Conservation (phyloP, 2,329 filamentous ascomycete species). For the Tolypocladium capitatum region DNA sequence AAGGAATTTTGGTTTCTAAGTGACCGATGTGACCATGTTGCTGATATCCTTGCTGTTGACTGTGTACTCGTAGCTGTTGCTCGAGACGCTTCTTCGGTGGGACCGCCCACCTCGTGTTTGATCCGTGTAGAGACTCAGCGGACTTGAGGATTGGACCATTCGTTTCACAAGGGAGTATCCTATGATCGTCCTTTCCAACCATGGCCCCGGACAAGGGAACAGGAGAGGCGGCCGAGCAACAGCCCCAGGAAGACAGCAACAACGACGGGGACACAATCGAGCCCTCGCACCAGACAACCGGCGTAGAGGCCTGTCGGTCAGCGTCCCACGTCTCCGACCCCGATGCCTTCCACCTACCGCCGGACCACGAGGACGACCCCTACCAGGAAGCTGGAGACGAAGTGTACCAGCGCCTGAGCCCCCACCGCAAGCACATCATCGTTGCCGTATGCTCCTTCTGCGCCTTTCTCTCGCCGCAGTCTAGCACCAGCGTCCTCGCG, state of each 20-base stretch:
- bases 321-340: slow-evolving; percentile 17
- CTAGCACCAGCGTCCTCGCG: slow-evolving; percentile 58
- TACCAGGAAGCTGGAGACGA: slow-evolving; percentile 11
- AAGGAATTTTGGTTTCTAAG: neutral
- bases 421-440: slow-evolving; percentile 50
- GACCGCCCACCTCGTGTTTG: neutral
- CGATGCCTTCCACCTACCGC: slow-evolving; percentile 12
- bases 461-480: slow-evolving; percentile 62
- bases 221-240: neutral
- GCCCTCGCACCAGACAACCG: neutral
- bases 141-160: neutral
- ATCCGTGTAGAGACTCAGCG: neutral
- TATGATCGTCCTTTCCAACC: too few species aligned
- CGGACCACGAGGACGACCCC: slow-evolving; percentile 22
- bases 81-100: neutral
- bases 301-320: slow-evolving; percentile 10
- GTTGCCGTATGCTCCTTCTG: slow-evolving; percentile 60
- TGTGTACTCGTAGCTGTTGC: too few species aligned
- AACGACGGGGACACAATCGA: neutral
- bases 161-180: neutral
- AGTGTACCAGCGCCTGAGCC: slow-evolving; percentile 52
- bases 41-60: neutral
- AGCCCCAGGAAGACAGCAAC: neutral
- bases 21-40: neutral
- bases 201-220: neutral